phyloP scores from a whole-genome alignment of 768 basidiomycete genomes.

The Macrolepiota albuminosa region DNA sequence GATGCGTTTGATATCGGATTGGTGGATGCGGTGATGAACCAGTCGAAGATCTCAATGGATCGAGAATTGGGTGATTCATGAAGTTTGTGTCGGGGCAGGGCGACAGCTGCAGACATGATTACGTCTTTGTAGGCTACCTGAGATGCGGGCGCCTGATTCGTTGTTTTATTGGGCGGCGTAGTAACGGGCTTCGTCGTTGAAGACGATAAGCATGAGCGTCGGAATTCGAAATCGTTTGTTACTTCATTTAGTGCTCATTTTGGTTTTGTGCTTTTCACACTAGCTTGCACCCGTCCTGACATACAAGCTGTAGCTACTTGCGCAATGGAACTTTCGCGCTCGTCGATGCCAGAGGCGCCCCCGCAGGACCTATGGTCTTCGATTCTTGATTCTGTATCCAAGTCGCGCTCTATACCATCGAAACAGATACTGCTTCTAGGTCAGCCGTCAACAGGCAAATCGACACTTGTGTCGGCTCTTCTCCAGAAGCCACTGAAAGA shows the following conservation, averaged over 20 bases:
- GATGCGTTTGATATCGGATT: constrained; percentile 76
- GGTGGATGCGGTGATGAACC: constrained; percentile 67
- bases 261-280: not conserved
- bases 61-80: constrained; percentile 68
- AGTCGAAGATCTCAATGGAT: constrained; percentile 60
- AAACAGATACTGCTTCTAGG: constrained; percentile 88
- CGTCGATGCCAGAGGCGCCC: constrained; percentile 68
- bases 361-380: constrained; percentile 89
- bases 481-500: constrained; percentile 61
- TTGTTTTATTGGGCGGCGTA: not conserved
- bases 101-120: constrained; percentile 37
- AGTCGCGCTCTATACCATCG: constrained; percentile 73
- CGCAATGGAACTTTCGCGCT: constrained; percentile 43
- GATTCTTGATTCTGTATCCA: constrained; percentile 85
- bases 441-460: constrained; percentile 75
- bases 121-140: constrained; percentile 12
- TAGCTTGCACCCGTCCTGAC: not conserved
- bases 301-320: not conserved
- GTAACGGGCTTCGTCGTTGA: not conserved
- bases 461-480: constrained; percentile 63
- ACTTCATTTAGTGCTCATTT: not conserved
- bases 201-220: constrained; percentile 10
- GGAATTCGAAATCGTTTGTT: constrained; percentile 15
- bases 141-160: not conserved
- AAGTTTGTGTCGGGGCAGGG: constrained; percentile 59